These are phyloP conservation scores for Ramularia collo-cygni DNA, from an alignment of 2,329 filamentous ascomycete species.

Conservation along the genomic window DNA sequence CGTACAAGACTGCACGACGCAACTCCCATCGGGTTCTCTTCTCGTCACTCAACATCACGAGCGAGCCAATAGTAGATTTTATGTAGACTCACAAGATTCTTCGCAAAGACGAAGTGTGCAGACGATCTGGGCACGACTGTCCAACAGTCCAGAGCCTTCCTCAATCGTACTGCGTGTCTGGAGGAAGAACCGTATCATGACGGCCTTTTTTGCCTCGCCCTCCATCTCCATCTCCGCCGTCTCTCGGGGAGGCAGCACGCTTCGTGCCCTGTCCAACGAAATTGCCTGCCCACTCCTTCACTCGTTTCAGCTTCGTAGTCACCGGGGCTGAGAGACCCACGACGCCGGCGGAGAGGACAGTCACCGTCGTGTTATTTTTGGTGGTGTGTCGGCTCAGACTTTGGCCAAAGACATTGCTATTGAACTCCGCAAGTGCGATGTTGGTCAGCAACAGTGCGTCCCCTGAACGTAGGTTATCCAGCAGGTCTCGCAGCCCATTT, in stretches of 20 bases:
- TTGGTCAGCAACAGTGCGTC: constrained; percentile 77
- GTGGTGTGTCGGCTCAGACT: constrained; percentile 68
- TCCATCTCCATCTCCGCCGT: background rate
- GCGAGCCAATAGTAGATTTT: too few relatives aligned
- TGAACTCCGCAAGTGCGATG: constrained; percentile 70
- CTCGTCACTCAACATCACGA: too few relatives aligned
- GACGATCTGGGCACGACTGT: too few relatives aligned
- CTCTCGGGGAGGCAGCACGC: background rate
- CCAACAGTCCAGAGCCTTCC: too few relatives aligned
- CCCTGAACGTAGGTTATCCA: constrained; percentile 52
- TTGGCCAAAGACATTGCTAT: constrained; percentile 73
- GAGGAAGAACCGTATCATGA: constrained; percentile 1
- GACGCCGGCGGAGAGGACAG: constrained; percentile 10
- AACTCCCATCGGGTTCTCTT: too few relatives aligned
- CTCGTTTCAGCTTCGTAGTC: constrained; percentile 55
- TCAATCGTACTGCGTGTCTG: constrained; percentile 2
- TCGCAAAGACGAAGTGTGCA: too few relatives aligned
- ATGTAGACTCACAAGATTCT: too few relatives aligned
- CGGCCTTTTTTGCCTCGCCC: constrained; percentile 6
- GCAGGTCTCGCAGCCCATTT: constrained; percentile 34
- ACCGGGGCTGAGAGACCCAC: constrained; percentile 51
- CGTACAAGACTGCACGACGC: too few relatives aligned
- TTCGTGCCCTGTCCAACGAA: constrained; percentile 51
- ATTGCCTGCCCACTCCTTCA: constrained; percentile 66
- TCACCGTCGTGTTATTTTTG: constrained; percentile 55